Conservation (phyloP, 495 filamentous ascomycete genomes). For the Saxispiralis lemnorum region DNA sequence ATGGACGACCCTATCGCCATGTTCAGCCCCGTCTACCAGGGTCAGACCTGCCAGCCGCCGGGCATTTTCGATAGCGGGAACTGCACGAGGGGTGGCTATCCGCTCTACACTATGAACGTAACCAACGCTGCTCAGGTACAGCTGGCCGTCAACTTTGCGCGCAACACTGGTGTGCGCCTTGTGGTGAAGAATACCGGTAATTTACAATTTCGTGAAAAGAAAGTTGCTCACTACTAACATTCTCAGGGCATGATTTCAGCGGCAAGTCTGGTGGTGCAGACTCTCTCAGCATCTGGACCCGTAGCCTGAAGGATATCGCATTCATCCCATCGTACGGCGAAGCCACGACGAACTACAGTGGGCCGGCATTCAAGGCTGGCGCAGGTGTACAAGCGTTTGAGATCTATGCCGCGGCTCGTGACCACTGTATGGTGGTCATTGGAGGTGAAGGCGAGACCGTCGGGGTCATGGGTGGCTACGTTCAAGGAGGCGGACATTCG, state of each 20-base stretch:
- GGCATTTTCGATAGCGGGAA: not conserved
- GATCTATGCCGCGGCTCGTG: not conserved
- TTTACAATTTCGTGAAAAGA: too few species aligned
- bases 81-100: conserved; percentile 5
- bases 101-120: conserved; percentile 4
- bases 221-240: too few species aligned
- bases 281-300: conserved; percentile 41
- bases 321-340: not conserved
- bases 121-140: conserved; percentile 2
- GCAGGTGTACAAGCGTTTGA: conserved; percentile 2
- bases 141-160: conserved; percentile 3
- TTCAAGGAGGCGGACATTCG: conserved; percentile 7
- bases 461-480: conserved; percentile 1
- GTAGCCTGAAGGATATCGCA: conserved; percentile 31
- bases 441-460: conserved; percentile 4
- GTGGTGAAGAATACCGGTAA: conserved; percentile 8
- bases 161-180: conserved; percentile 1
- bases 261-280: conserved; percentile 34
- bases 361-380: conserved; percentile 3
- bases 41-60: too few species aligned
- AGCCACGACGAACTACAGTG: not conserved
- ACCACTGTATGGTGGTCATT: not conserved
- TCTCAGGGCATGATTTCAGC: not conserved
- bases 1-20: too few species aligned
- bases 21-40: too few species aligned